Evolutionary conservation across 2,329 filamentous ascomycete genomes (phyloP).

Genomic region (Zalaria obscura): DNA sequence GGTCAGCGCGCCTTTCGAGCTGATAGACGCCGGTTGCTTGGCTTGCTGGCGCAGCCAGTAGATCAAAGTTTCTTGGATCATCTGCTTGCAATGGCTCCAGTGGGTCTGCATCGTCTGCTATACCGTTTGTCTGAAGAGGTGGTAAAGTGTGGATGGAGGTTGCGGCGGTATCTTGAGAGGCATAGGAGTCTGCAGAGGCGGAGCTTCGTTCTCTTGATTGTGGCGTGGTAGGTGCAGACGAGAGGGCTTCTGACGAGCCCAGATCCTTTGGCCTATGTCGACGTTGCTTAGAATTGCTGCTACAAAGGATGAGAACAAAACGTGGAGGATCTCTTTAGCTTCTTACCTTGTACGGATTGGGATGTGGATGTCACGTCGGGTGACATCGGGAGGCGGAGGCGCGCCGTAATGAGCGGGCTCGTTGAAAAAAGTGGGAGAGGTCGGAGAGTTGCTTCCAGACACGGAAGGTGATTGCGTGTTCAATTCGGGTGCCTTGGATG

Average conservation of each 20-base stretch:
- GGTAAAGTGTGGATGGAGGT: slow-evolving; percentile 21
- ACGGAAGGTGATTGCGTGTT: background rate
- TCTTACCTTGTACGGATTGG: no score
- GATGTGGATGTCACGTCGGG: slow-evolving; percentile 12
- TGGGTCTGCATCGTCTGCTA: slow-evolving; percentile 25
- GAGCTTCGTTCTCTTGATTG: slow-evolving; percentile 18
- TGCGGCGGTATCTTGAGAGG: slow-evolving; percentile 21
- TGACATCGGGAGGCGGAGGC: slow-evolving; percentile 14
- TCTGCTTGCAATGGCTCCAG: slow-evolving; percentile 38
- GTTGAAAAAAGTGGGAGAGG: no score
- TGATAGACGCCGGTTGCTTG: slow-evolving; percentile 29
- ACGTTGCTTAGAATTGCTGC: no score
- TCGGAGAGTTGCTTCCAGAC: no score
- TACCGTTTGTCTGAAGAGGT: slow-evolving; percentile 29
- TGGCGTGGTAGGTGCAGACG: slow-evolving; percentile 8
- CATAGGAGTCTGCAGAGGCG: slow-evolving; percentile 13
- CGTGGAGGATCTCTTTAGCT: no score
- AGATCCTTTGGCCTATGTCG: no score
- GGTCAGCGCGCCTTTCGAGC: slow-evolving; percentile 49
- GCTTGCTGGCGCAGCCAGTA: slow-evolving; percentile 27
- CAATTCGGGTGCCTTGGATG: background rate
- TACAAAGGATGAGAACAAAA: no score
- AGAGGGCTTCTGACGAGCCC: no score
- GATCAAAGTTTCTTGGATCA: slow-evolving; percentile 39
- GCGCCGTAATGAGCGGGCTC: slow-evolving; percentile 1